phyloP scores from a whole-genome alignment of 345 rosid species.

The Raphanus sativus region DNA sequence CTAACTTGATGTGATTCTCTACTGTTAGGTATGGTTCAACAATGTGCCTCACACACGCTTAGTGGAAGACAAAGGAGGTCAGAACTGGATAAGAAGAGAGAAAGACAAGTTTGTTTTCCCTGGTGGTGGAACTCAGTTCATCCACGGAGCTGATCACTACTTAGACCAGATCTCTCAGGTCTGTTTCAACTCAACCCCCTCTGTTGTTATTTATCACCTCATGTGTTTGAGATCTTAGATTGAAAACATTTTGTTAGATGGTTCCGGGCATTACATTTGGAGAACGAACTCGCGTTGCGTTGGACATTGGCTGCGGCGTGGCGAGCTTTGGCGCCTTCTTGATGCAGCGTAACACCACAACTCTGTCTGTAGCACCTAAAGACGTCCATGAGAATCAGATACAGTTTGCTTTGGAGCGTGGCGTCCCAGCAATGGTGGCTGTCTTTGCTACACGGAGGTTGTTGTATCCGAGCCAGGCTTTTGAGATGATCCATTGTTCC shows the following conservation, averaged over 20 bases:
- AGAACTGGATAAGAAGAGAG: slow-evolving; percentile 50
- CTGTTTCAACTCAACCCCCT: background rate
- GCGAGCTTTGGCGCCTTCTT: slow-evolving; percentile 72
- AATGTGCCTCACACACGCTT: slow-evolving; percentile 54
- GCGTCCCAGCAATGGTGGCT: slow-evolving; percentile 68
- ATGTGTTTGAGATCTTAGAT: slow-evolving; percentile 29
- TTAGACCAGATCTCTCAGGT: slow-evolving; percentile 65
- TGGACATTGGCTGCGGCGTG: slow-evolving; percentile 64
- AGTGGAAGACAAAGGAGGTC: slow-evolving; percentile 54
- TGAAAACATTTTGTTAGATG: slow-evolving; percentile 46
- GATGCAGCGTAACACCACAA: slow-evolving; percentile 51
- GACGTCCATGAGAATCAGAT: slow-evolving; percentile 57
- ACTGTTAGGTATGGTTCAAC: slow-evolving; percentile 56
- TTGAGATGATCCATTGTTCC: slow-evolving; percentile 69
- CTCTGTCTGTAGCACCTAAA: slow-evolving; percentile 59
- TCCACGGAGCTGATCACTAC: slow-evolving; percentile 57
- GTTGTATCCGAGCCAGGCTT: slow-evolving; percentile 71
- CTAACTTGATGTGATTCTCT: background rate
- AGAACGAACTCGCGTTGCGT: slow-evolving; percentile 42
- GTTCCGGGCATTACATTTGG: slow-evolving; percentile 68
- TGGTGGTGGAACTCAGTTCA: slow-evolving; percentile 52
- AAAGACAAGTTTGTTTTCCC: slow-evolving; percentile 56
- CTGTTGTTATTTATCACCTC: background rate
- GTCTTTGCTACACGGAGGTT: slow-evolving; percentile 49
- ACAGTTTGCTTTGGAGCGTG: slow-evolving; percentile 72